Evolutionary conservation across 164 flowering plant species (phyloP), one percentile per base, ranked within the genome.

Genomic region (Litsea cubeba): DNA sequence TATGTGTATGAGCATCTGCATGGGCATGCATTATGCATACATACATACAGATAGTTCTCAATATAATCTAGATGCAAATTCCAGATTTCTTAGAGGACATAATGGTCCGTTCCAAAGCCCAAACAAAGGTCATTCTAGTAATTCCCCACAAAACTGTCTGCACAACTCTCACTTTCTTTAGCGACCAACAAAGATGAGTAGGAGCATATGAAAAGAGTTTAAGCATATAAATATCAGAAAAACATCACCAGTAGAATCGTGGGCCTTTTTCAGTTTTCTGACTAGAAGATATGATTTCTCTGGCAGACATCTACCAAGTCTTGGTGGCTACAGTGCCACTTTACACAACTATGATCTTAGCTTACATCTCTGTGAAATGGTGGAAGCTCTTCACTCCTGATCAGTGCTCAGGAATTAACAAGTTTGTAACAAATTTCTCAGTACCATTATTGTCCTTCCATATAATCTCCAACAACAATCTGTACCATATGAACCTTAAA

Each of bases 321-420:
- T 81, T 90, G 75, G 83, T 77, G 57, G 91, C 95, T 25, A 85
- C 78, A 15, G 84, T 89, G 62, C 98, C 98, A 2, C 77, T 94
- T 51, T 91, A 90, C 71, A 79, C 87, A 32, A 84, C 86, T 69
- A 87, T 90, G 91, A 74, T 88, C 70, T 72, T 88, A 73, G 97
- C 91, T 69, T 91, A 88, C 77, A 51, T 81, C 5, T 90, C 94
- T 22, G 79, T 87, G n/a, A 89, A 83, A 82, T 85, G 90, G 85
- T 84, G 85, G 88, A 89, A 87, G 77, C 80, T 94, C 69, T 94
- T 94, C 81, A 83, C 90, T 17, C 84, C 89, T 23, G 97, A 89
- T 65, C 97, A 93, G 82, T 93, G 97, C 80, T 74, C 90, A 3
- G 98, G 95, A 70, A 93, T 93, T 63, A 93, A 91, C 88, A 91